Percentiles rank a stretch among this genome's conserved stretches.
Conservation (phyloP, 2,329 filamentous ascomycete species). For the Cladosporium oxysporum region DNA sequence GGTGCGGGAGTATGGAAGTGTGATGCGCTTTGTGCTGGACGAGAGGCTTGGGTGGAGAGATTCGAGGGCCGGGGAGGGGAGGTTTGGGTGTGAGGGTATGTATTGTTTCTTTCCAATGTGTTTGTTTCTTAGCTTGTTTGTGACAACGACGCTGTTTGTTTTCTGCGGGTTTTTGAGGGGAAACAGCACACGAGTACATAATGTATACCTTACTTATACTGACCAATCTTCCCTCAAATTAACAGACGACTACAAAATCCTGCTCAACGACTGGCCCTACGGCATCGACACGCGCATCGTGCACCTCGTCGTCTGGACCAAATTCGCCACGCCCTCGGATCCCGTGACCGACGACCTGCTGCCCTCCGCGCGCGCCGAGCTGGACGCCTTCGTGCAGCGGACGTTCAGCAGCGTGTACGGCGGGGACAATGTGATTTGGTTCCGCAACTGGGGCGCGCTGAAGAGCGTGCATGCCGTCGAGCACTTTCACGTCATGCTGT, state of each 20-base stretch:
- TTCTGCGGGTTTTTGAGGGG: no score
- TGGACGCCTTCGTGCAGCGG: conserved; percentile 69
- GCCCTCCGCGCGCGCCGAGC: conserved; percentile 59
- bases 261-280: conserved; percentile 95
- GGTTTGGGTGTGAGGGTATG: conserved; percentile 47
- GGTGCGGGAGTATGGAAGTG: conserved; percentile 68
- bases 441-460: conserved; percentile 85
- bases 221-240: background rate
- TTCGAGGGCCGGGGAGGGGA: conserved; percentile 42
- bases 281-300: conserved; percentile 75
- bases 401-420: conserved; percentile 56
- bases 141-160: no score
- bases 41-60: conserved; percentile 69
- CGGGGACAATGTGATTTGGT: conserved; percentile 69
- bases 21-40: conserved; percentile 73
- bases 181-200: no score
- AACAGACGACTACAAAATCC: conserved; percentile 66
- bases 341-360: conserved; percentile 66
- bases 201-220: no score
- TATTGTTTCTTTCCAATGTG: conserved; percentile 26
- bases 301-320: conserved; percentile 91
- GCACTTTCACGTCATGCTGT: conserved; percentile 94
- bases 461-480: conserved; percentile 87
- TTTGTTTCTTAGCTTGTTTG: background rate
- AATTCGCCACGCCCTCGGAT: conserved; percentile 77